phyloP scores from a whole-genome alignment of 2,329 filamentous ascomycete genomes.

The Verticillium isaacii region DNA sequence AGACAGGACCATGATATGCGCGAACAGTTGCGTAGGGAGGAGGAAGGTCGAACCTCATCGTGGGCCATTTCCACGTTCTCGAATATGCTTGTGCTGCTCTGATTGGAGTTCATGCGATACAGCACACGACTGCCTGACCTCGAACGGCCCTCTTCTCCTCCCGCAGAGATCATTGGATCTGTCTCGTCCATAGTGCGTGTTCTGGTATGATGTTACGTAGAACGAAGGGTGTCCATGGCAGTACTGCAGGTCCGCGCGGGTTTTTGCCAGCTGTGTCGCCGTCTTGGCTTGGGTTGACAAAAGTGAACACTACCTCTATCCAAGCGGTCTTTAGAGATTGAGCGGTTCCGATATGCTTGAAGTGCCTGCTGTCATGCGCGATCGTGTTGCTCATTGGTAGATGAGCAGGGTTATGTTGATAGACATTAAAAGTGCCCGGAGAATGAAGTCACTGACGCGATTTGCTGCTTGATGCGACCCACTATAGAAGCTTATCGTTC shows the following conservation, averaged over 20 bases:
- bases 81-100: constrained; percentile 75
- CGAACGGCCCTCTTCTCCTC: neutral
- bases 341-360: neutral
- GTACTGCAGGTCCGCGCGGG: neutral
- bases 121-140: constrained; percentile 25
- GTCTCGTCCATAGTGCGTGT: neutral
- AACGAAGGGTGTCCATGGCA: neutral
- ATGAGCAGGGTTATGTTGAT: neutral
- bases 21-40: neutral
- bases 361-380: neutral
- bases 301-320: neutral
- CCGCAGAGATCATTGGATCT: neutral
- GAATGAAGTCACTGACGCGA: neutral
- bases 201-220: neutral
- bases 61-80: constrained; percentile 99
- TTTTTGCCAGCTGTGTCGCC: neutral
- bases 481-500: neutral
- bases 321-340: too few species aligned
- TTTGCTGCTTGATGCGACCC: neutral
- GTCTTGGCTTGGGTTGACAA: neutral
- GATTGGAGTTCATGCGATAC: constrained; percentile 65
- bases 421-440: neutral
- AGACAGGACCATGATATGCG: neutral
- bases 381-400: neutral
- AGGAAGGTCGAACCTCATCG: constrained; percentile 62